phyloP scores from a whole-genome alignment of 805 yeast genomes.

The Candida ipomoeae region DNA sequence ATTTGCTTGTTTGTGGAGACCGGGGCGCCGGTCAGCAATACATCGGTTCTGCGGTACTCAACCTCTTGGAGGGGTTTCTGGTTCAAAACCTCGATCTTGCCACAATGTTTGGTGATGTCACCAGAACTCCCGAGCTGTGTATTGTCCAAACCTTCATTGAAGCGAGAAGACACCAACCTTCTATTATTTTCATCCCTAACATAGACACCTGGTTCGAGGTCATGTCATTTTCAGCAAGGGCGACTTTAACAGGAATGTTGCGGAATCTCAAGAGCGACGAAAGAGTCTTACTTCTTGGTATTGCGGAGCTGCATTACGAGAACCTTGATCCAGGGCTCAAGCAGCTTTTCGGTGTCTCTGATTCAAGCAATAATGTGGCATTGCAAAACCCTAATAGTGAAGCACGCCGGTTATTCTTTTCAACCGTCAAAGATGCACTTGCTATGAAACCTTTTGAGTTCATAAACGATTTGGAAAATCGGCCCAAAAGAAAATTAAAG shows the following conservation, averaged over 20 bases:
- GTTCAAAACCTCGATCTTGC: slow-evolving; percentile 83
- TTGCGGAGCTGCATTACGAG: slow-evolving; percentile 49
- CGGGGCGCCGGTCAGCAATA: slow-evolving; percentile 86
- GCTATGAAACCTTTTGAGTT: slow-evolving; percentile 67
- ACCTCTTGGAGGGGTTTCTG: slow-evolving; percentile 83
- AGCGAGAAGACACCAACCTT: slow-evolving; percentile 84
- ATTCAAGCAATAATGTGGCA: slow-evolving; percentile 42
- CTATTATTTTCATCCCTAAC: slow-evolving; percentile 79
- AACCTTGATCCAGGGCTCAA: slow-evolving; percentile 46
- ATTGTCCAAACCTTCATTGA: slow-evolving; percentile 82
- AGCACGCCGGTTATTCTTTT: slow-evolving; percentile 58
- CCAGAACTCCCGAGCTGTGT: slow-evolving; percentile 77
- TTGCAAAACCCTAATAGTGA: slow-evolving; percentile 39
- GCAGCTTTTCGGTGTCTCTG: slow-evolving; percentile 54
- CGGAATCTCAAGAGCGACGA: slow-evolving; percentile 69
- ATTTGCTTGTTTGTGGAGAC: slow-evolving; percentile 67
- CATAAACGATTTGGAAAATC: slow-evolving; percentile 54
- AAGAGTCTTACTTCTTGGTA: slow-evolving; percentile 66
- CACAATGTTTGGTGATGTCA: slow-evolving; percentile 69
- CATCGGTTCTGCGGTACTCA: slow-evolving; percentile 74
- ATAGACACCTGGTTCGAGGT: slow-evolving; percentile 71
- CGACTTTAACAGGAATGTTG: slow-evolving; percentile 67
- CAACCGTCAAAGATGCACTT: slow-evolving; percentile 49
- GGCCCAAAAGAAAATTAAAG: slow-evolving; percentile 48
- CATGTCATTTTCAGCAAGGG: slow-evolving; percentile 62